Evolutionary conservation across 352 stramenopile species (phyloP), one percentile per base, ranked within the genome.

Genomic region (Globisporangium irregulare): DNA sequence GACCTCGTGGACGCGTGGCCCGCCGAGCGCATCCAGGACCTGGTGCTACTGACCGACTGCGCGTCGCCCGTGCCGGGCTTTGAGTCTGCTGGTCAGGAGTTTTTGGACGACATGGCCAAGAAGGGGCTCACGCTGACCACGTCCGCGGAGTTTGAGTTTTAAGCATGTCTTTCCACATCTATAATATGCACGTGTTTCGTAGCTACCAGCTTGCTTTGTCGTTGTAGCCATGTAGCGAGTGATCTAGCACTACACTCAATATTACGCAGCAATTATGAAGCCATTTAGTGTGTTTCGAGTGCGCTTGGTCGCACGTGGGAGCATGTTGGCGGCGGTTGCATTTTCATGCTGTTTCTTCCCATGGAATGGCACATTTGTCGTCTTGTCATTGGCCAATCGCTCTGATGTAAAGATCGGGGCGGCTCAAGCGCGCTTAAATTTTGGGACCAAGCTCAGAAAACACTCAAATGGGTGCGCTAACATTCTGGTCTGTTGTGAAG

Each of bases 1-100:
- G 95, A 99, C 69, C 84, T 99, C 48, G 79, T 97, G 0, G 74
- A 85, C 24, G 71, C 87, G 27, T 98, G 91, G 92, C 84, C 91
- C 1, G 75, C 74, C 29, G 77, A 92, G 9, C 77, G 93, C n/a
- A 62, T 78, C 14, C 53, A 70, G 7, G 79, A 95, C 71, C 66
- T 97, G 43, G 75, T 94, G n/a, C 67, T 97, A 29, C 63, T 97
- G 38, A 89, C 82, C 4, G 87, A 94, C 68, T 94, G 87, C 68
- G 54, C 79, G 51, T 94, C 87, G 20, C 70, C 84, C 50, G 87
- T 95, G 29, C 73, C 84, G 1, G 84, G 87, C 24, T 95, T 91
- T 67, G 85, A 95, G 65, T 70, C 79, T 34, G 78, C 71, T 56
- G 87, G 85, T 32, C 68, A 90, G 81, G 60, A 84, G 66, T 91